phyloP scores from a whole-genome alignment of 2,329 filamentous ascomycete genomes.

The Hypoxylon rubiginosum region DNA sequence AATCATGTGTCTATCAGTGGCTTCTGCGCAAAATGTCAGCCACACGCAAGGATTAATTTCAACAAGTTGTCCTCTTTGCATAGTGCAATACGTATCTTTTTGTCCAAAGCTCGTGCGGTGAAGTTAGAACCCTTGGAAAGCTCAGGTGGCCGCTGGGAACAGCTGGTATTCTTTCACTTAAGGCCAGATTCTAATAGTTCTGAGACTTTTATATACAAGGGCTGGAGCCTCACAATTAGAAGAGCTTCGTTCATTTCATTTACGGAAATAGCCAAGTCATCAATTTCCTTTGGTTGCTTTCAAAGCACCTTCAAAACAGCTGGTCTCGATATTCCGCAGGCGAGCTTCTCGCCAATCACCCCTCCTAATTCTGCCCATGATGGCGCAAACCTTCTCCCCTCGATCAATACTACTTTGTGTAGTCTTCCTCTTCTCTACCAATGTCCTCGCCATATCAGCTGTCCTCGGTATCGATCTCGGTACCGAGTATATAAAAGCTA shows the following conservation, averaged over 20 bases:
- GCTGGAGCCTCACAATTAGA: conserved; percentile 24
- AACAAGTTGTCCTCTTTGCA: conserved; percentile 49
- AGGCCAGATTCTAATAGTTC: conserved; percentile 44
- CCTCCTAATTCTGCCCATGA: conserved; percentile 50
- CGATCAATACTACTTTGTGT: conserved; percentile 55
- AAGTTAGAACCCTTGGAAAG: conserved; percentile 41
- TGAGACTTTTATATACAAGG: conserved; percentile 30
- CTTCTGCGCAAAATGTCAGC: conserved; percentile 42
- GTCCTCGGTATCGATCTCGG: conserved; percentile 95
- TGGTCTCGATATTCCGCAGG: conserved; percentile 43
- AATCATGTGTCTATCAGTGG: conserved; percentile 49
- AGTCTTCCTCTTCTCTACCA: conserved; percentile 60
- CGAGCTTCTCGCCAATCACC: conserved; percentile 49
- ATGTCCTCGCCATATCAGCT: conserved; percentile 72
- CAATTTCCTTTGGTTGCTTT: conserved; percentile 12
- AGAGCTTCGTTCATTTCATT: conserved; percentile 12
- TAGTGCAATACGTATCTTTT: conserved; percentile 25
- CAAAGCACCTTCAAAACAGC: conserved; percentile 17
- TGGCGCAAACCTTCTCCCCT: conserved; percentile 56
- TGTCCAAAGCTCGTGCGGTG: conserved; percentile 45
- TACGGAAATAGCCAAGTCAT: not conserved
- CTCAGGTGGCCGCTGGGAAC: conserved; percentile 31
- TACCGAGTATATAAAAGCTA: conserved; percentile 96
- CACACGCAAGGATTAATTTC: conserved; percentile 39
- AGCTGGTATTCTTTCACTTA: conserved; percentile 32